Conservation (phyloP, 129 eudicot genomes). For the Smallanthus sonchifolius region DNA sequence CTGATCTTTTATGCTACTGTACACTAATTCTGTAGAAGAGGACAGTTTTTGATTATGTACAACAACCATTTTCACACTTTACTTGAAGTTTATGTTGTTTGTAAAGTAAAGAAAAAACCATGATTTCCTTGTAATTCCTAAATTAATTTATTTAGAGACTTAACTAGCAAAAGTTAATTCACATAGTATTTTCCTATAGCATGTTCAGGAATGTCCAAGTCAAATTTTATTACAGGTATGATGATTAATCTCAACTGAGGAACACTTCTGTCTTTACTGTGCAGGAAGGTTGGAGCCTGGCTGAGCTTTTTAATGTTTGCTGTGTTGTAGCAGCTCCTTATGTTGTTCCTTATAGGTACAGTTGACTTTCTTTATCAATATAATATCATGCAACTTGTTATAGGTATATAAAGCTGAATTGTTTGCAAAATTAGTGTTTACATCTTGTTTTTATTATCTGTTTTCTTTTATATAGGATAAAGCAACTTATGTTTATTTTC, state of each 20-base stretch:
- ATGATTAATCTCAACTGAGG: constrained; percentile 11
- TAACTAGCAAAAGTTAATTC: background rate
- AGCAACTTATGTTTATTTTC: background rate
- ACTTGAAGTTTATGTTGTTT: background rate
- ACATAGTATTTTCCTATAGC: background rate
- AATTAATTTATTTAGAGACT: background rate
- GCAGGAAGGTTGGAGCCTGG: constrained; percentile 99
- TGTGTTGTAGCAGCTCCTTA: constrained; percentile 96
- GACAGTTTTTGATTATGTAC: background rate
- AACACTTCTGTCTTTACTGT: constrained; percentile 5
- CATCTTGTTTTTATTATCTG: background rate
- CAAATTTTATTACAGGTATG: constrained; percentile 6
- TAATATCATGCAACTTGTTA: constrained; percentile 3
- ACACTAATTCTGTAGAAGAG: background rate
- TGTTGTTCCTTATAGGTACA: constrained; percentile 83
- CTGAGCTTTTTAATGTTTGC: constrained; percentile 69
- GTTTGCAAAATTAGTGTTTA: background rate
- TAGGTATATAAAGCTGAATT: background rate
- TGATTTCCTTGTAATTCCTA: background rate
- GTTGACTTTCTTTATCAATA: background rate
- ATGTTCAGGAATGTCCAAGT: background rate
- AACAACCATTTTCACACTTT: background rate
- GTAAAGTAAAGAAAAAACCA: background rate
- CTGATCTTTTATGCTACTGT: background rate
- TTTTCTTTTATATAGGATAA: background rate